Evolutionary conservation across 169 alveolate species (phyloP), one percentile per base, ranked within the genome.

Genomic region (Cystoisospora suis): DNA sequence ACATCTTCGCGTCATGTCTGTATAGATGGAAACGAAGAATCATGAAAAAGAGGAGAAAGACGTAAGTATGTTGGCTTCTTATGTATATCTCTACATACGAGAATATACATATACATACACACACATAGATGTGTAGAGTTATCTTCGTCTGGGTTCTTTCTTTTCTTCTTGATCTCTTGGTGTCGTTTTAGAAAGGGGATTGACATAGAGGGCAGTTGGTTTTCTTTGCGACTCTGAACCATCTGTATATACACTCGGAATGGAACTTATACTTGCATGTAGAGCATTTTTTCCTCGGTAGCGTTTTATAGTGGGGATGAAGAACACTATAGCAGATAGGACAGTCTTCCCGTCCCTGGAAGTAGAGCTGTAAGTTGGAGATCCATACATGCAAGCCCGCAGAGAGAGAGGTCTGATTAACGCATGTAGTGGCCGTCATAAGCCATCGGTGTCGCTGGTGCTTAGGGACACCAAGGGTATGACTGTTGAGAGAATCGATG

Each of bases 161-260:
- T 4, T 4, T 15, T 15, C 29, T 59, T 59, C 29, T 15, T 4
- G n/a, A 20, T 53, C n/a, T 9, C 9, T 9, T 27, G 34, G 77
- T 7, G 34, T 5, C 42, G 17, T 6, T 6, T 49, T 56, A 88
- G 81, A 88, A 88, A 3, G 92, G 92, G 20, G 80, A 58, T 44
- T 87, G 91, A 61, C 97, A 95, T 29, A 95, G 92, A 38, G 97
- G 97, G 80, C 97, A 95, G 87, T 94, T 95, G 69, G 94, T 89
- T 93, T 95, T 94, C 46, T 94, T 86, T 6, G 97, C 94, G 0
- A 94, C 83, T 45, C 92, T 88, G 79, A 95, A 95, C 97, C 97
- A 95, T 47, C 88, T 49, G 72, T 94, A 94, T 38, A 95, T 94
- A 56, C 97, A 95, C 58, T 95, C 96, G 34, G 93, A 59, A 56